phyloP scores from a whole-genome alignment of 2,329 filamentous ascomycete species.

The Fusarium longipes region DNA sequence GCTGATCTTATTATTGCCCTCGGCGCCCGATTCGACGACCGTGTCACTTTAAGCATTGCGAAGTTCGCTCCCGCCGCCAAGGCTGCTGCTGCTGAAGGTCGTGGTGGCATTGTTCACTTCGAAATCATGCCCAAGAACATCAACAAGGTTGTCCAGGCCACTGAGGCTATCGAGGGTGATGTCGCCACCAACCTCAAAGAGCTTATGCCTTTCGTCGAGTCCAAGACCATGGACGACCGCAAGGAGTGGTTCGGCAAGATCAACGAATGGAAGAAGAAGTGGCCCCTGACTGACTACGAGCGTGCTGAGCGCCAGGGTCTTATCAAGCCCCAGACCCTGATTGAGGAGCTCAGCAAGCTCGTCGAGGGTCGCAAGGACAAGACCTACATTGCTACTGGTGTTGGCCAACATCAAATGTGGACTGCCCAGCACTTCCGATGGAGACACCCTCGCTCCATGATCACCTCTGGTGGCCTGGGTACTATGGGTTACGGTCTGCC shows the following conservation, averaged over 20 bases:
- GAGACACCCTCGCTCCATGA: constrained; percentile 90
- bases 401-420: constrained; percentile 99
- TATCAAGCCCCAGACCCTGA: constrained; percentile 95
- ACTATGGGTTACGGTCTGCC: constrained; percentile 94
- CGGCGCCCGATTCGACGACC: constrained; percentile 94
- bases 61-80: constrained; percentile 93
- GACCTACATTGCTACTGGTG: constrained; percentile 91
- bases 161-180: constrained; percentile 94
- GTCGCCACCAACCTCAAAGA: constrained; percentile 81
- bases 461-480: constrained; percentile 92
- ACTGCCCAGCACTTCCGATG: constrained; percentile 96
- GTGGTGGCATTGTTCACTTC: constrained; percentile 96
- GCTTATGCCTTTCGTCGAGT: constrained; percentile 78
- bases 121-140: constrained; percentile 99
- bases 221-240: constrained; percentile 71
- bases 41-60: constrained; percentile 82
- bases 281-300: constrained; percentile 86
- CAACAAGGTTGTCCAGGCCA: constrained; percentile 98
- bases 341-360: constrained; percentile 88
- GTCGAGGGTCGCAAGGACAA: constrained; percentile 77
- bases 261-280: constrained; percentile 88
- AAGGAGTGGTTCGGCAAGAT: constrained; percentile 92
- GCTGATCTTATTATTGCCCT: constrained; percentile 96
- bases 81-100: constrained; percentile 82
- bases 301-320: constrained; percentile 77